Conservation (phyloP, 73 alveolate genomes). For the Strombidium stylifer region DNA sequence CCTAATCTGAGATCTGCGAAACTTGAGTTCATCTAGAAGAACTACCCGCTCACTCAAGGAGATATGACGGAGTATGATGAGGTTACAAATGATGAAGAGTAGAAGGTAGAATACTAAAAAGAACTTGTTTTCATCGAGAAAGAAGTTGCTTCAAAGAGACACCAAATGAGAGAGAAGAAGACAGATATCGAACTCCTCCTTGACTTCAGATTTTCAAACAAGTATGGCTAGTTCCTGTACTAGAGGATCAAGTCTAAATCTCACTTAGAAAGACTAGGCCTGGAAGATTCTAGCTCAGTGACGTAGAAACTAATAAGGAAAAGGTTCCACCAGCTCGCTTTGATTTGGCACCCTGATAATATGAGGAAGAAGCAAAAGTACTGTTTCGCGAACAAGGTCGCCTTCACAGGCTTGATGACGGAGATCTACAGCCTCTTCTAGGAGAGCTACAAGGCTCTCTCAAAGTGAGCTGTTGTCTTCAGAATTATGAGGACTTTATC, state of each 20-base stretch:
- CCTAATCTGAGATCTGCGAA: no score
- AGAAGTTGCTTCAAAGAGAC: slow-evolving; percentile 28
- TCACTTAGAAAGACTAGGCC: slow-evolving; percentile 15
- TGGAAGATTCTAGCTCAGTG: background rate
- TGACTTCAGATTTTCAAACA: slow-evolving; percentile 42
- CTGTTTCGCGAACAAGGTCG: slow-evolving; percentile 35
- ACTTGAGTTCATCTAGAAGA: no score
- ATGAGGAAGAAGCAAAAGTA: slow-evolving; percentile 6
- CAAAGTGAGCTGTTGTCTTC: no score
- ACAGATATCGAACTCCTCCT: slow-evolving; percentile 31
- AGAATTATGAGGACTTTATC: no score
- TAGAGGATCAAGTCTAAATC: slow-evolving; percentile 4
- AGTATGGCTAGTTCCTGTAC: slow-evolving; percentile 28
- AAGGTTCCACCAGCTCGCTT: slow-evolving; percentile 82
- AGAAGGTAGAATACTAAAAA: background rate
- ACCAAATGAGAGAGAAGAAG: slow-evolving; percentile 31
- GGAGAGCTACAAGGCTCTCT: slow-evolving; percentile 25
- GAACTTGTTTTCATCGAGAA: slow-evolving; percentile 22
- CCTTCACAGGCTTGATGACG: slow-evolving; percentile 5
- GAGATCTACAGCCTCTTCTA: slow-evolving; percentile 33
- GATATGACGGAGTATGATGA: no score
- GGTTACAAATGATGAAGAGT: no score
- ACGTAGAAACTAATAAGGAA: slow-evolving; percentile 80
- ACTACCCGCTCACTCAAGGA: no score
- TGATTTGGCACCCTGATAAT: slow-evolving; percentile 93